Percentiles rank a stretch among this genome's conserved stretches.
Evolutionary conservation across 208 protist genomes (phyloP).

Genomic region (Acanthamoeba lenticulata): DNA sequence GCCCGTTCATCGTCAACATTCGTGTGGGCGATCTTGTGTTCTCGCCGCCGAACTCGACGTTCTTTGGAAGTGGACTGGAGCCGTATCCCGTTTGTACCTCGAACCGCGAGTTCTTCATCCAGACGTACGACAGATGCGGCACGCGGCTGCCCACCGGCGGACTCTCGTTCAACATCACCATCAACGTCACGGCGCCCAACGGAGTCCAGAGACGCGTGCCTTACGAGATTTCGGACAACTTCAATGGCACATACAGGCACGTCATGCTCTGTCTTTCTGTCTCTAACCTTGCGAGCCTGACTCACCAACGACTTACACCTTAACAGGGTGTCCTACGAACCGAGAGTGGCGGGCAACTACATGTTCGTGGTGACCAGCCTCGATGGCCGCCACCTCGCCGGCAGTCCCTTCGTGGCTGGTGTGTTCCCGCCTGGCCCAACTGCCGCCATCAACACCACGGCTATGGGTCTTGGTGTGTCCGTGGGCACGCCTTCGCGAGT

Average conservation of each 20-base stretch:
- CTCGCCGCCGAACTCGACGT: neutral
- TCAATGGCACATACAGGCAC: slow-evolving; percentile 61
- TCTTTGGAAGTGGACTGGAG: slow-evolving; percentile 22
- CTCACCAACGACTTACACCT: neutral
- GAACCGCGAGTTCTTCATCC: slow-evolving; percentile 35
- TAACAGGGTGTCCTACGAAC: neutral
- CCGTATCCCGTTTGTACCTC: slow-evolving; percentile 40
- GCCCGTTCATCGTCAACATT: slow-evolving; percentile 45
- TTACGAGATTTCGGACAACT: neutral
- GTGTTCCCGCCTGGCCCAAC: slow-evolving; percentile 19
- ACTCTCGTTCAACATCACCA: neutral
- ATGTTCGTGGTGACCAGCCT: neutral
- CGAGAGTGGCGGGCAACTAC: neutral
- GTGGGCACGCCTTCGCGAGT: neutral
- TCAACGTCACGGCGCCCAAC: neutral
- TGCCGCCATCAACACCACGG: neutral
- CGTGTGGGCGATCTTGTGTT: slow-evolving; percentile 37
- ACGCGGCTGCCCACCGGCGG: neutral
- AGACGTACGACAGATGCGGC: neutral
- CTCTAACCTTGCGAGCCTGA: neutral
- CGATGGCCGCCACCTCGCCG: neutral
- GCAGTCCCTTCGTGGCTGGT: slow-evolving; percentile 20
- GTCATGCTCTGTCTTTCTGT: neutral
- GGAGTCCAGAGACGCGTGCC: neutral
- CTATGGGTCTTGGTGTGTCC: neutral